Conservation (phyloP, 2,329 filamentous ascomycete genomes). For the Coniochaeta sp. region DNA sequence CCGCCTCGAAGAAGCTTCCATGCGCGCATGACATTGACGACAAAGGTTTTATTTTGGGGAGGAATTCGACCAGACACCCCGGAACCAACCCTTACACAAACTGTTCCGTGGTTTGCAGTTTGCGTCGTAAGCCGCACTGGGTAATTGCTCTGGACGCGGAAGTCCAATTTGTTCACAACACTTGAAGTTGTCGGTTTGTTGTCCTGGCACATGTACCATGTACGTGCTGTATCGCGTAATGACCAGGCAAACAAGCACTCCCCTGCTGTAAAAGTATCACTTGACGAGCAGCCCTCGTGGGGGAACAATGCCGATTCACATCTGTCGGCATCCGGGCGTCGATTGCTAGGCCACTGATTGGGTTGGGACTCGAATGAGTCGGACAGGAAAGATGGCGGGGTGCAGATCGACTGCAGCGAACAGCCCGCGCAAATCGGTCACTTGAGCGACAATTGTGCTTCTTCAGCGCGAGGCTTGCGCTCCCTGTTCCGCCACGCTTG, state of each 20-base stretch:
- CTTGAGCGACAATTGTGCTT: neutral
- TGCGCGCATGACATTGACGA: neutral
- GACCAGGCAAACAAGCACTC: neutral
- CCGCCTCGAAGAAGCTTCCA: neutral
- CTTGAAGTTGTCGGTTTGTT: neutral
- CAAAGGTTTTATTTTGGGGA: neutral
- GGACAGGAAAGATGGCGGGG: neutral
- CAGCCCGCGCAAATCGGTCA: neutral
- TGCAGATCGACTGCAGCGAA: neutral
- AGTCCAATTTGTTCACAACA: neutral
- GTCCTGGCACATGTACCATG: neutral
- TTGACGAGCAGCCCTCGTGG: neutral
- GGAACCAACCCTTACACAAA: neutral
- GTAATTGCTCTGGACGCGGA: neutral
- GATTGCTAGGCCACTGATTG: neutral
- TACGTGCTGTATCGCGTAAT: neutral
- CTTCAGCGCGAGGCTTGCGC: neutral
- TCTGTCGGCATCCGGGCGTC: neutral
- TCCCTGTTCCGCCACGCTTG: neutral
- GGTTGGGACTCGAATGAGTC: neutral
- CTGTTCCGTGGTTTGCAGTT: neutral
- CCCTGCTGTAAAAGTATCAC: neutral
- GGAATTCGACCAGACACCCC: neutral
- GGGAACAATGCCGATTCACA: neutral
- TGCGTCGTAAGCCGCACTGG: neutral